Percentiles rank a stretch among this genome's conserved stretches.
Evolutionary conservation across 805 yeast genomes (phyloP).

Genomic region (Candida bentonensis): DNA sequence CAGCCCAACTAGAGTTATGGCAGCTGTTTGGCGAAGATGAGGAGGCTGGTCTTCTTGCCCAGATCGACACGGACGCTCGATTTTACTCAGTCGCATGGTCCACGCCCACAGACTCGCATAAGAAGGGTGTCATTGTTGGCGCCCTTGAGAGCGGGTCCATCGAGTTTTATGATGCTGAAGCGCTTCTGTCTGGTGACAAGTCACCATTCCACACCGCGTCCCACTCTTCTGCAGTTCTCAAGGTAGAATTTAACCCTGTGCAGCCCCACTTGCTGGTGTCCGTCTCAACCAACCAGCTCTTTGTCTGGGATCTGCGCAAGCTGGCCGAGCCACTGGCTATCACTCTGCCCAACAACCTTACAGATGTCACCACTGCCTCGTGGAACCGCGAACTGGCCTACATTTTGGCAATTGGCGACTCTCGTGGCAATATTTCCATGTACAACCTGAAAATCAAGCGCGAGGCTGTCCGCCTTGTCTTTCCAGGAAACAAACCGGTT

Average conservation of each 20-base stretch:
- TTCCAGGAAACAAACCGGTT: slow-evolving; percentile 42
- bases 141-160: slow-evolving; percentile 76
- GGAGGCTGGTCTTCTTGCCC: slow-evolving; percentile 12
- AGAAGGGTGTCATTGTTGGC: slow-evolving; percentile 59
- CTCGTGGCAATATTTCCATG: slow-evolving; percentile 73
- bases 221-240: slow-evolving; percentile 58
- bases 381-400: slow-evolving; percentile 82
- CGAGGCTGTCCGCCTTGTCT: slow-evolving; percentile 76
- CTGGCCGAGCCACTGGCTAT: slow-evolving; percentile 53
- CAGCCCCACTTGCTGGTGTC: slow-evolving; percentile 64
- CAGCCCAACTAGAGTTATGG: slow-evolving; percentile 70
- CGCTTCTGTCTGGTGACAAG: slow-evolving; percentile 29
- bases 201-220: slow-evolving; percentile 38
- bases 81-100: slow-evolving; percentile 85
- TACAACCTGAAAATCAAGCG: slow-evolving; percentile 86
- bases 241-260: slow-evolving; percentile 63
- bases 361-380: slow-evolving; percentile 64
- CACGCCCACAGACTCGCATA: slow-evolving; percentile 32
- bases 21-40: slow-evolving; percentile 32
- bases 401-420: slow-evolving; percentile 82
- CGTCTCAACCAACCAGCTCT: slow-evolving; percentile 78
- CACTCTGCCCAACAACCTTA: slow-evolving; percentile 58
- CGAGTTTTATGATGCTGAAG: slow-evolving; percentile 59
- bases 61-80: slow-evolving; percentile 17
- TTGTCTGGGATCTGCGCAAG: slow-evolving; percentile 75